These are phyloP conservation scores for Debaryomyces hansenii DNA, from an alignment of 805 yeast species.

Conservation along the genomic window DNA sequence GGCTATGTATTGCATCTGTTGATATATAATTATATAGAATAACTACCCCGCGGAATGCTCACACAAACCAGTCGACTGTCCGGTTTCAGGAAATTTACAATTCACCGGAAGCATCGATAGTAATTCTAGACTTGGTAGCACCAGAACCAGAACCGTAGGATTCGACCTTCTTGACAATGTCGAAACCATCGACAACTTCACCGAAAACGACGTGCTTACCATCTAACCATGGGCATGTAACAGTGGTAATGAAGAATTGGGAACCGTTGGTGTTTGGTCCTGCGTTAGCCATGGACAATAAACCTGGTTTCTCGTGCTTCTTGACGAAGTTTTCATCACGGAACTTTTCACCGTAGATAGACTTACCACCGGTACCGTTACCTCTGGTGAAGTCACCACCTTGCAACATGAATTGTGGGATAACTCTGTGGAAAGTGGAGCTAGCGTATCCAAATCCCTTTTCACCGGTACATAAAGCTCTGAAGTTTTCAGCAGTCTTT, in stretches of 20 bases:
- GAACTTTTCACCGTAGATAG: constrained; percentile 72
- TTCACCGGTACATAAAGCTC: constrained; percentile 86
- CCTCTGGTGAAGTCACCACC: constrained; percentile 61
- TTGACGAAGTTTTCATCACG: constrained; percentile 68
- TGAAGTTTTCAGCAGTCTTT: constrained; percentile 78
- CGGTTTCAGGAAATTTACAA: constrained; percentile 23
- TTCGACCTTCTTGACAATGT: constrained; percentile 58
- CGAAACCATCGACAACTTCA: constrained; percentile 68
- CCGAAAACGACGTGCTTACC: constrained; percentile 80
- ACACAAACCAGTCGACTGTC: no score
- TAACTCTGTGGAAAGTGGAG: constrained; percentile 94
- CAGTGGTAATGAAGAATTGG: constrained; percentile 86
- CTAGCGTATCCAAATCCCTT: constrained; percentile 89
- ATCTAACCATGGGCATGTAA: constrained; percentile 74
- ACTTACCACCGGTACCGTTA: constrained; percentile 92
- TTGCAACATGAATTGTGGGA: constrained; percentile 96
- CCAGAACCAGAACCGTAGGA: constrained; percentile 68
- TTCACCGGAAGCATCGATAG: constrained; percentile 64
- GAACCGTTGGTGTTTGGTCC: constrained; percentile 94
- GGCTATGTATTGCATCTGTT: no score
- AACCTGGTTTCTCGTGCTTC: constrained; percentile 77
- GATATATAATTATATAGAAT: background rate
- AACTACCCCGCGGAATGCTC: background rate
- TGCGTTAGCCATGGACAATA: constrained; percentile 88
- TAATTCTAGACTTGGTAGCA: constrained; percentile 60